These are phyloP conservation scores for Asclepias syriaca DNA, from an alignment of 257 asterid genomes.

Conservation along the genomic window DNA sequence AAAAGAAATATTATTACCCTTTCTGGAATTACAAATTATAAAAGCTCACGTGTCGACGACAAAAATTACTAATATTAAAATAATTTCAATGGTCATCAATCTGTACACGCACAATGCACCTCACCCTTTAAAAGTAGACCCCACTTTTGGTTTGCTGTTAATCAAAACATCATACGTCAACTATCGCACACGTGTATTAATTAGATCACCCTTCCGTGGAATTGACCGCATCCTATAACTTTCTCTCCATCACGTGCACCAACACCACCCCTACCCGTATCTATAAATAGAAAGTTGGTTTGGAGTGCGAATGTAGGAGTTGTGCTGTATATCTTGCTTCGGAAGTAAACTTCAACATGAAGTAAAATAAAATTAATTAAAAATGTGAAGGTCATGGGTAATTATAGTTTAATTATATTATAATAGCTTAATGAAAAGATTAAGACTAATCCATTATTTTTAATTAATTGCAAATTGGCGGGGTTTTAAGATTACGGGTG, in stretches of 20 bases:
- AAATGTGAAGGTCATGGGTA: not conserved
- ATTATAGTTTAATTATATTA: not conserved
- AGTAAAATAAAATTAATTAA: not conserved
- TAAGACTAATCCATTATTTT: not conserved
- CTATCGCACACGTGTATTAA: not conserved
- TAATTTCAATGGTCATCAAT: not conserved
- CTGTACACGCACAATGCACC: not conserved
- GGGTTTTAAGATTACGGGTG: no score
- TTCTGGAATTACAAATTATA: not conserved
- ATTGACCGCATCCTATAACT: not conserved
- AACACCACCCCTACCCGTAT: not conserved
- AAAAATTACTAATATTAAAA: not conserved
- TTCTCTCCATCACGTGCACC: not conserved
- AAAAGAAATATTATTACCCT: not conserved
- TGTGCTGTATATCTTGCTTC: constrained; percentile 11
- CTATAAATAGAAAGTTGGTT: constrained; percentile 5
- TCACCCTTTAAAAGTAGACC: not conserved
- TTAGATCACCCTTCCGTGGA: not conserved
- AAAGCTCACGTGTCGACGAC: constrained; percentile 4
- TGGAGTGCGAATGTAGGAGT: constrained; percentile 1
- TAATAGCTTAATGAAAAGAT: not conserved
- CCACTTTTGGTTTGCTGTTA: not conserved
- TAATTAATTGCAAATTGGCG: no score
- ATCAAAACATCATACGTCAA: not conserved
- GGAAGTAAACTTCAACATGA: constrained; percentile 20